A percentile compares a stretch with the other conserved stretches of the same genome.
These are phyloP conservation scores for Aspergillus oerlinghausenensis DNA, from an alignment of 2,329 filamentous ascomycete species.

Conservation along the genomic window DNA sequence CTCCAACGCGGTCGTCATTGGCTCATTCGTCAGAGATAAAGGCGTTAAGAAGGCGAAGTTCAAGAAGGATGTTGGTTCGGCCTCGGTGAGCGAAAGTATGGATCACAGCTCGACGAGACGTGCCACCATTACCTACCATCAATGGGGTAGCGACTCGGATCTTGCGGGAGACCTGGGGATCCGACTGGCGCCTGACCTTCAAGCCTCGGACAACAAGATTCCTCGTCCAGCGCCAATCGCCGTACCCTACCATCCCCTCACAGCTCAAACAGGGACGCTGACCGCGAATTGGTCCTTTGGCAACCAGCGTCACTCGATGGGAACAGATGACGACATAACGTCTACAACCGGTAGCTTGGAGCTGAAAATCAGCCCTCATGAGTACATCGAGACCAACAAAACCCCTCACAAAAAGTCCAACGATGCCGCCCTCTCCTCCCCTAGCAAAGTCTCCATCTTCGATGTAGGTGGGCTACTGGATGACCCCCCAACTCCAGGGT, in stretches of 20 bases:
- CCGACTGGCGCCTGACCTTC: slow-evolving; percentile 53
- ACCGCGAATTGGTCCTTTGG: slow-evolving; percentile 32
- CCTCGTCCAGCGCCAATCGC: slow-evolving; percentile 38
- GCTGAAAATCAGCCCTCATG: slow-evolving; percentile 29
- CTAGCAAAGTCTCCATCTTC: slow-evolving; percentile 70
- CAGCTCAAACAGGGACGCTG: slow-evolving; percentile 24
- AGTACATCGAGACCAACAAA: slow-evolving; percentile 30
- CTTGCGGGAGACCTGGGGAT: slow-evolving; percentile 76
- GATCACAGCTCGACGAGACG: slow-evolving; percentile 36
- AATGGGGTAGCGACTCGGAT: slow-evolving; percentile 89
- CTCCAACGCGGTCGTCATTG: slow-evolving; percentile 83
- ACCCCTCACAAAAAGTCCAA: slow-evolving; percentile 28
- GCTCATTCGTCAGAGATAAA: slow-evolving; percentile 85
- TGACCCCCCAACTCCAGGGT: slow-evolving; percentile 28
- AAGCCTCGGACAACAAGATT: slow-evolving; percentile 29
- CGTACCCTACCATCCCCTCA: slow-evolving; percentile 24
- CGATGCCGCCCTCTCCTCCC: slow-evolving; percentile 41
- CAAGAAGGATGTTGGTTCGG: slow-evolving; percentile 43
- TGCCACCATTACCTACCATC: slow-evolving; percentile 59
- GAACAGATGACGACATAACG: slow-evolving; percentile 24
- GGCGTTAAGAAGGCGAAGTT: slow-evolving; percentile 88
- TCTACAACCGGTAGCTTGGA: slow-evolving; percentile 30
- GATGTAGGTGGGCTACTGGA: slow-evolving; percentile 74
- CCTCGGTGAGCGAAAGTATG: slow-evolving; percentile 47
- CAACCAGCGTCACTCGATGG: slow-evolving; percentile 11